Evolutionary conservation across 2,329 filamentous ascomycete species (phyloP), one percentile per base, ranked within the genome.

Genomic region (Mycosphaerella sp.): DNA sequence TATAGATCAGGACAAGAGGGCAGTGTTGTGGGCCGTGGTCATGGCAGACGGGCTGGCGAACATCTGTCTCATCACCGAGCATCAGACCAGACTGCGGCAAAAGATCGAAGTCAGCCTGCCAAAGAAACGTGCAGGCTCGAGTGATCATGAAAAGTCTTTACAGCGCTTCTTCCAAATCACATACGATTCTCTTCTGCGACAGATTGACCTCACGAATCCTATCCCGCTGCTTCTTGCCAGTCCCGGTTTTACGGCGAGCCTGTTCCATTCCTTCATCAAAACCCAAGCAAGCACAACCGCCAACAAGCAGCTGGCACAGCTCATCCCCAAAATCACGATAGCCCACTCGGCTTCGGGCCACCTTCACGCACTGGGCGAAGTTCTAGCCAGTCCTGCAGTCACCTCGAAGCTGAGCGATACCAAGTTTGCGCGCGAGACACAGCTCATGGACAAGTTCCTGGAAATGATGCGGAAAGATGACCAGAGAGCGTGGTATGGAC

Each of bases 11-110:
- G 85, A 89, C 60, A 84, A 85, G 65, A 84, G 87, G 58, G 90
- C 89, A 1, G 86, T 92, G 58, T 80, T 95, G 14, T 89, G 90
- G 52, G 92, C 93, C 0, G 85, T 97, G 0, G 87, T 97, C 23
- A 92, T 98, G 86, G 88, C 95, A 64, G 92, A 97, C 65, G 87
- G 87, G 2, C 71, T 87, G 12, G 87, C 89, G 54, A 89, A 91
- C 69, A 87, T 93, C 59, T 92, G 87, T 70, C 78, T 91, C 21
- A 86, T 93, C 52, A 91, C 86, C 2, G 84, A 89, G 66, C 84
- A 86, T 69, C 86, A 89, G 62, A 92, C 87, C 3, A 79, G 92
- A 29, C 72, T 90, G 53, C 85, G 87, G 62, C 83, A 87, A 65
- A 74, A 78, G 29, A 75, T 93, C 32, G 85, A 90, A 70, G 78